A percentile compares a stretch with the other conserved stretches of the same genome.
These are phyloP conservation scores for Scortechinia acanthostroma DNA, from an alignment of 2,329 filamentous ascomycete species.

Conservation along the genomic window DNA sequence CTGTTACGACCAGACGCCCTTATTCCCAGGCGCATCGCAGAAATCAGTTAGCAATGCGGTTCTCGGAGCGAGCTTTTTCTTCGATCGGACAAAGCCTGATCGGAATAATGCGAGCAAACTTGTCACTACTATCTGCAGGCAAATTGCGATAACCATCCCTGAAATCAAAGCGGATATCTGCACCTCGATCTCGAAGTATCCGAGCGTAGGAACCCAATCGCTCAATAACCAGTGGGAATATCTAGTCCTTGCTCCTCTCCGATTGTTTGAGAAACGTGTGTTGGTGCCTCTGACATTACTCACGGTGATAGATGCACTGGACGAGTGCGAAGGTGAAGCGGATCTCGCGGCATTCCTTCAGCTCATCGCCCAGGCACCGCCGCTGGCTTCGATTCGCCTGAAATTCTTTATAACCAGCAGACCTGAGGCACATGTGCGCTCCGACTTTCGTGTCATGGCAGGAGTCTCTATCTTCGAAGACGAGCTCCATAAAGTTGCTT, in stretches of 20 bases:
- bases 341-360: constrained; percentile 9
- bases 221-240: constrained; percentile 34
- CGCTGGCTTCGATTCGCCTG: constrained; percentile 7
- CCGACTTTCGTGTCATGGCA: constrained; percentile 9
- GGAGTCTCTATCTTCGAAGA: no score
- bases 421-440: constrained; percentile 12
- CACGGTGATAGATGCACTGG: constrained; percentile 17
- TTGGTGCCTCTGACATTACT: constrained; percentile 4
- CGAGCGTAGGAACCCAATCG: no score
- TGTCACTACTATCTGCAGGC: not conserved
- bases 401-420: constrained; percentile 16
- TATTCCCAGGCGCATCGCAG: no score
- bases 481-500: constrained; percentile 6
- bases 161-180: constrained; percentile 6
- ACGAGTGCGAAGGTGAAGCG: constrained; percentile 14
- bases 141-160: constrained; percentile 1
- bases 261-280: constrained; percentile 8
- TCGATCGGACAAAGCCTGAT: constrained; percentile 10
- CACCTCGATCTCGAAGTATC: no score
- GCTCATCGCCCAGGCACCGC: constrained; percentile 9
- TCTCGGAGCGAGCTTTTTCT: constrained; percentile 19
- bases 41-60: constrained; percentile 7
- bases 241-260: constrained; percentile 28
- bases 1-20: not conserved
- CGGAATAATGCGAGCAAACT: not conserved